Evolutionary conservation across 768 basidiomycete species (phyloP).

Genomic region (Podaxis mareebaensis): DNA sequence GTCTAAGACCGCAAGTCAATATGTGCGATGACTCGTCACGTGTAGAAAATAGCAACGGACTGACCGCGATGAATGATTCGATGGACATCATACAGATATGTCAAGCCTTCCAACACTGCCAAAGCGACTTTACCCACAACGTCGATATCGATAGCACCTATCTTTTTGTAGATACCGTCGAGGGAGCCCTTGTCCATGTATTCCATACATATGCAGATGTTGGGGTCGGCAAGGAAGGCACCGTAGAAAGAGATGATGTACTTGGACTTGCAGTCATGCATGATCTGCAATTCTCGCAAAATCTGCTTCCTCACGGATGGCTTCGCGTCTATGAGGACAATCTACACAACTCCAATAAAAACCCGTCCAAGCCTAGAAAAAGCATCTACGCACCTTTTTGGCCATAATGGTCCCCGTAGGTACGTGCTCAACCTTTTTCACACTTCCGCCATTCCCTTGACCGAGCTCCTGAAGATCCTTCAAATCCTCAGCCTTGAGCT

Average conservation of each 20-base stretch:
- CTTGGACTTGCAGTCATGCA: conserved; percentile 93
- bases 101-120: conserved; percentile 91
- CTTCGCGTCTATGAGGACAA: conserved; percentile 95
- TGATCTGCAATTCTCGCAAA: conserved; percentile 95
- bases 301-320: conserved; percentile 97
- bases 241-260: conserved; percentile 98
- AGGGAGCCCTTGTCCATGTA: conserved; percentile 92
- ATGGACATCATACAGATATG: conserved; percentile 96
- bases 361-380: neutral
- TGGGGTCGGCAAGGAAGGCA: conserved; percentile 94
- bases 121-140: conserved; percentile 93
- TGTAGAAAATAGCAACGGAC: conserved; percentile 26
- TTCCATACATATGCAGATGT: conserved; percentile 99
- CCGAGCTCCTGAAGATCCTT: conserved; percentile 90
- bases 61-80: conserved; percentile 97
- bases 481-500: conserved; percentile 87
- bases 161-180: conserved; percentile 95
- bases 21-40: conserved; percentile 11
- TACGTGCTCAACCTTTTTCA: conserved; percentile 92
- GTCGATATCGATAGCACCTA: conserved; percentile 90
- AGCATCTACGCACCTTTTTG: conserved; percentile 75
- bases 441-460: conserved; percentile 95
- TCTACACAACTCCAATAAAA: conserved; percentile 44
- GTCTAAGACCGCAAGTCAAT: conserved; percentile 52
- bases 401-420: conserved; percentile 95